Conservation (phyloP, 345 rosid species). For the Alliaria petiolata region DNA sequence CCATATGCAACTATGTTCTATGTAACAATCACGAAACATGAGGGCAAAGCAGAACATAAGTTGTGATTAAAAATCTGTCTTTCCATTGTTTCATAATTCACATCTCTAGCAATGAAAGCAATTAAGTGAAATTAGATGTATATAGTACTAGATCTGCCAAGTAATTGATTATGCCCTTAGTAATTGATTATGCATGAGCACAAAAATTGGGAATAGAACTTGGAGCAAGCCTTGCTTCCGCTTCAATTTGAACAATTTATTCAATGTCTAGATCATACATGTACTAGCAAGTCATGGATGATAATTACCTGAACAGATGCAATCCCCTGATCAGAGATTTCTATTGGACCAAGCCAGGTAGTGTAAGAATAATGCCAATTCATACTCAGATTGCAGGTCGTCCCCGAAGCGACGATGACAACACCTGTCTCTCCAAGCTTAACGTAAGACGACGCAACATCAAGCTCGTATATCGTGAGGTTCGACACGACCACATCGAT, state of each 20-base stretch:
- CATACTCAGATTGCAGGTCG: slow-evolving; percentile 85
- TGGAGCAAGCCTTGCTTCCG: background rate
- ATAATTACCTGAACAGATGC: slow-evolving; percentile 82
- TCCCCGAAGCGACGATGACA: slow-evolving; percentile 69
- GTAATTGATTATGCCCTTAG: too few relatives aligned
- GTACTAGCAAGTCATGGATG: background rate
- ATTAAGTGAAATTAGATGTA: background rate
- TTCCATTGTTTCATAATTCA: background rate
- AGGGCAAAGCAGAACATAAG: background rate
- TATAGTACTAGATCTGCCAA: background rate
- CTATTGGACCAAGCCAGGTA: slow-evolving; percentile 71
- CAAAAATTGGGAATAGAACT: background rate
- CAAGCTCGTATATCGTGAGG: slow-evolving; percentile 63
- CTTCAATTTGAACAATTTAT: background rate
- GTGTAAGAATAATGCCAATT: slow-evolving; percentile 71
- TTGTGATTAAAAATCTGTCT: background rate
- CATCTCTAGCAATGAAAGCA: background rate
- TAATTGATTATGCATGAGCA: background rate
- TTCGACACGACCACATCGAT: slow-evolving; percentile 60
- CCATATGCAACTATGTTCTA: slow-evolving; percentile 2
- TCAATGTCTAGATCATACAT: background rate
- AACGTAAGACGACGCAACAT: slow-evolving; percentile 63
- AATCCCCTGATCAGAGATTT: slow-evolving; percentile 63
- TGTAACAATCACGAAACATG: background rate
- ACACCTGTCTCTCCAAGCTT: slow-evolving; percentile 79